These are phyloP conservation scores for Fusarium dimerum DNA, from an alignment of 2,329 filamentous ascomycete species.

Conservation along the genomic window DNA sequence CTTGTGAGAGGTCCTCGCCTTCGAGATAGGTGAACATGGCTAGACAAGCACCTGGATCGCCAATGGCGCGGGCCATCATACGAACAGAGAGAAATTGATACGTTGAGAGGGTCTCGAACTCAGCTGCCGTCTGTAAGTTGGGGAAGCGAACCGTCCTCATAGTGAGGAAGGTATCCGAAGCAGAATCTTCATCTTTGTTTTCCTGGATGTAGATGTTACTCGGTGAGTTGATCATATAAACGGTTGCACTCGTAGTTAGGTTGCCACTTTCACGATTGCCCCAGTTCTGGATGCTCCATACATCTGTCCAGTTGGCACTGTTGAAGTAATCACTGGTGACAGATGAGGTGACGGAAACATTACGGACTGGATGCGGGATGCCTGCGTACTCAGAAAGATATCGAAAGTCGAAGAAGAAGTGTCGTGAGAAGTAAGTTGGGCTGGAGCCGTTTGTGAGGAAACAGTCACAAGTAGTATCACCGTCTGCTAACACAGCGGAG, in stretches of 20 bases:
- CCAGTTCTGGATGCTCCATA: slow-evolving; percentile 44
- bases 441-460: slow-evolving; percentile 49
- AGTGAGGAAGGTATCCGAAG: slow-evolving; percentile 45
- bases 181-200: slow-evolving; percentile 36
- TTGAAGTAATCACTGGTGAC: slow-evolving; percentile 43
- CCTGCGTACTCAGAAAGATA: slow-evolving; percentile 41
- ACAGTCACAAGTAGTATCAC: slow-evolving; percentile 45
- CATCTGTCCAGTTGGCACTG: slow-evolving; percentile 35
- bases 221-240: slow-evolving; percentile 43
- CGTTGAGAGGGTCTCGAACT: slow-evolving; percentile 43
- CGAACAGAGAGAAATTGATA: slow-evolving; percentile 42
- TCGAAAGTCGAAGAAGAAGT: slow-evolving; percentile 54
- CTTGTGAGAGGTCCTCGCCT: slow-evolving; percentile 36
- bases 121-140: slow-evolving; percentile 48
- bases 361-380: slow-evolving; percentile 35
- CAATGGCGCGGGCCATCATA: slow-evolving; percentile 52
- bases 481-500: slow-evolving; percentile 8
- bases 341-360: slow-evolving; percentile 27
- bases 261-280: slow-evolving; percentile 40
- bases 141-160: slow-evolving; percentile 47
- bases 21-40: slow-evolving; percentile 55
- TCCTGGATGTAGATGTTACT: slow-evolving; percentile 50
- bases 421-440: slow-evolving; percentile 45
- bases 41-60: slow-evolving; percentile 49
- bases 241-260: slow-evolving; percentile 28